Conservation (phyloP, 352 stramenopile genomes). For the Globisporangium barbulae region DNA sequence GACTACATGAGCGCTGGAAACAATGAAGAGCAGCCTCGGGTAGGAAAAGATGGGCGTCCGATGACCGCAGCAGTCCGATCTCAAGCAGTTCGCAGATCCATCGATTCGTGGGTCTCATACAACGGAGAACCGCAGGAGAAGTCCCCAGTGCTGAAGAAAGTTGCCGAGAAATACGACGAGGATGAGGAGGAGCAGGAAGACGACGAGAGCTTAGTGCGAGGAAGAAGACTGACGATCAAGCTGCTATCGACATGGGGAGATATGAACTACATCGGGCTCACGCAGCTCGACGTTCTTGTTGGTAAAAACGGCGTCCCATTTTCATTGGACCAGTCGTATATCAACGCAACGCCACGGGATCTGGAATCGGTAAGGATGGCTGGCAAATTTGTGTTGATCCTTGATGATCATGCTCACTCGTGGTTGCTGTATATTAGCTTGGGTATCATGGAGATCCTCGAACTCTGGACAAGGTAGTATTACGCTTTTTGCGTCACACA, state of each 20-base stretch:
- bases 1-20: constrained; percentile 14
- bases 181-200: constrained; percentile 16
- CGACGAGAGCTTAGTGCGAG: constrained; percentile 21
- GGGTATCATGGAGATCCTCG: constrained; percentile 75
- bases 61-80: constrained; percentile 39
- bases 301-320: constrained; percentile 37
- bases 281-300: constrained; percentile 65
- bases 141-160: constrained; percentile 39
- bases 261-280: constrained; percentile 82
- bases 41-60: constrained; percentile 29
- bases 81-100: constrained; percentile 28
- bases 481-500: neutral
- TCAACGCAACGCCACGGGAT: constrained; percentile 67
- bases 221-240: constrained; percentile 48
- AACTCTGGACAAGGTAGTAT: constrained; percentile 81
- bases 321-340: constrained; percentile 34
- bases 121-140: constrained; percentile 45
- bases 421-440: constrained; percentile 28
- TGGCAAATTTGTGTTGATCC: neutral
- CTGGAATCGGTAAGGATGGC: constrained; percentile 47
- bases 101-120: constrained; percentile 36
- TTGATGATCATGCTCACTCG: neutral
- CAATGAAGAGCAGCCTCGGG: constrained; percentile 1
- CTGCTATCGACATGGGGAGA: constrained; percentile 77
- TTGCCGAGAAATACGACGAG: constrained; percentile 16